Evolutionary conservation across 2,329 filamentous ascomycete genomes (phyloP).

Genomic region (Myriosclerotinia duriaeana): DNA sequence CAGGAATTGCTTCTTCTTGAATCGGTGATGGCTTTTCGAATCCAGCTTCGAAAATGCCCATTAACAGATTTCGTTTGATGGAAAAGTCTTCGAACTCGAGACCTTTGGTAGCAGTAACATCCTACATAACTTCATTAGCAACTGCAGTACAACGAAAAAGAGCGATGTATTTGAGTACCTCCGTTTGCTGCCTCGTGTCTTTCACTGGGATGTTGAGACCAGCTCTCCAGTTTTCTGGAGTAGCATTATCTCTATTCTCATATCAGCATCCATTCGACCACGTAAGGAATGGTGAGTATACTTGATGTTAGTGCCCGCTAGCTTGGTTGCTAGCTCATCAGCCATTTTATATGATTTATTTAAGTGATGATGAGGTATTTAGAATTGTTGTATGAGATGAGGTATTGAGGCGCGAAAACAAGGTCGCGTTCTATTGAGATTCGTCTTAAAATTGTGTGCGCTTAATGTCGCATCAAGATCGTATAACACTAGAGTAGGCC

Average conservation of each 20-base stretch:
- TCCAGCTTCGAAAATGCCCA: constrained; percentile 98
- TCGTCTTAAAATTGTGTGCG: constrained; percentile 20
- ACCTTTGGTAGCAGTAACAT: constrained; percentile 97
- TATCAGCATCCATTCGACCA: constrained; percentile 18
- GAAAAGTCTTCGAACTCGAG: constrained; percentile 97
- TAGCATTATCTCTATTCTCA: constrained; percentile 24
- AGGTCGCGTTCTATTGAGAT: constrained; percentile 20
- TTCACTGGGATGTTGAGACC: constrained; percentile 69
- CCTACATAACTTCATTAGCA: constrained; percentile 51
- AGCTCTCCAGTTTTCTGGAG: constrained; percentile 70
- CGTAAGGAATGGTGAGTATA: constrained; percentile 32
- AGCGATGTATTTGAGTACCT: constrained; percentile 51
- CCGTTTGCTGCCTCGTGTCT: constrained; percentile 77
- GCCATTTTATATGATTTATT: constrained; percentile 43
- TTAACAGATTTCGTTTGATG: constrained; percentile 90
- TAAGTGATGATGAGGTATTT: constrained; percentile 10
- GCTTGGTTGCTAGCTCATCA: constrained; percentile 53
- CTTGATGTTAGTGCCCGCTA: constrained; percentile 54
- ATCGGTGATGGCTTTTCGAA: constrained; percentile 99
- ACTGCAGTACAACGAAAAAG: background rate
- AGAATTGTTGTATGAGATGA: constrained; percentile 6
- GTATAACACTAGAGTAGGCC: constrained; percentile 11
- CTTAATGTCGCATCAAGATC: constrained; percentile 23
- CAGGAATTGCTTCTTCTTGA: constrained; percentile 98
- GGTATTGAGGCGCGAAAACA: constrained; percentile 17